phyloP scores from a whole-genome alignment of 345 rosid species.

The Turritis glabra region DNA sequence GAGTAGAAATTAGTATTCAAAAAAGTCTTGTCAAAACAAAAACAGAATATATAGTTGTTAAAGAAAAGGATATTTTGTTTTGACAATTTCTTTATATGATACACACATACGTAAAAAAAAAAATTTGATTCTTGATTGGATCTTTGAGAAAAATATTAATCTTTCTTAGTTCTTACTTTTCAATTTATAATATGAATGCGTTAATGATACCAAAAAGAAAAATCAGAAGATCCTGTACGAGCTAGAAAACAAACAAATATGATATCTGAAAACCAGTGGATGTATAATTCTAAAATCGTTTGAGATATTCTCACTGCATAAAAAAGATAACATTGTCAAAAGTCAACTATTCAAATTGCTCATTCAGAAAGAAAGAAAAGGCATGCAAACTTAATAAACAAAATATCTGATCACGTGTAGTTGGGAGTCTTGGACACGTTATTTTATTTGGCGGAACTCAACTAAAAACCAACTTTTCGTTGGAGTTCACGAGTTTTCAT shows the following conservation, averaged over 20 bases:
- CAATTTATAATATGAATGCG: background rate
- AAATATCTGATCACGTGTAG: background rate
- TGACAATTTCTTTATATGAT: no score
- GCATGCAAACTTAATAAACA: background rate
- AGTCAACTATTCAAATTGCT: constrained; percentile 5
- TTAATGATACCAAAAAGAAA: background rate
- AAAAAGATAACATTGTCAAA: background rate
- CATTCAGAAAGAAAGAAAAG: background rate
- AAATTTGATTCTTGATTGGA: no score
- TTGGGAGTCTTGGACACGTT: background rate
- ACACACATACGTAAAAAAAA: no score
- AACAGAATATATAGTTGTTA: no score
- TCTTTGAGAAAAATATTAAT: no score
- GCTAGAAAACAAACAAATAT: constrained; percentile 16
- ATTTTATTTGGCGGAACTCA: background rate
- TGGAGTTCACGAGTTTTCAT: constrained; percentile 13
- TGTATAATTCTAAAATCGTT: background rate
- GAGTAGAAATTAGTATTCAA: no score
- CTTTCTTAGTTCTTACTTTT: background rate
- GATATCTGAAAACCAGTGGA: constrained; percentile 2
- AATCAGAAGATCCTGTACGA: background rate
- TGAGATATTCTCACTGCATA: background rate
- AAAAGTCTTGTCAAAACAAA: no score
- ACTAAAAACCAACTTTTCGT: constrained; percentile 16
- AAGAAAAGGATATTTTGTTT: no score